Base-by-base conservation (phyloP, 2,329 filamentous ascomycete genomes). In the Purpureocillium lavendulum region DNA sequence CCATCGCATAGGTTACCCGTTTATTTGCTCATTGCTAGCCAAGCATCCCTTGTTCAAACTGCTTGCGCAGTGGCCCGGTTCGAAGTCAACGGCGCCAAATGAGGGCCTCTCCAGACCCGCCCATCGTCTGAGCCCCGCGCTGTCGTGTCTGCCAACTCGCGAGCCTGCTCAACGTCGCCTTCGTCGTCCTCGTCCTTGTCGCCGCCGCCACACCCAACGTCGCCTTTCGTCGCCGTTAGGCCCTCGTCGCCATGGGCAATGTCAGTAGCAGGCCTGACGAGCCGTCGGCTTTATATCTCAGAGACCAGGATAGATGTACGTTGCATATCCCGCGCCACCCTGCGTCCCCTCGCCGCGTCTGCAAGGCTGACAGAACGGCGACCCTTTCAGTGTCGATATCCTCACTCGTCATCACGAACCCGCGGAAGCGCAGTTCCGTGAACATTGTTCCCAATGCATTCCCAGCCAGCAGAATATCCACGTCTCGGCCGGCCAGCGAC, bases 261-360 rank as follows among this genome's bases (percentile, higher is more conserved):
- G 82, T 96, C 65, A 82, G 80, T 62, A 96, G 89, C 72, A 84
- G 81, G 65, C 80, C 82, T 55, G 89, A 94, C 54, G 89, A 96
- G 56, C 85, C 80, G 59, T 75, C 79, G 52, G 67, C 78, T 54
- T 70, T 97, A 60, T 94, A 84, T 62, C 71, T 97, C 59, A 84
- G 85, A 68, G 92, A 98, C 61, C 92, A 95, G 71, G 86, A 78
- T 61, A 81, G 88, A 74, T 80, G 92, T 97, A 74, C 59, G 83
- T 69, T 54, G 53, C 42, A 45, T 43, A 46, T 26, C 21, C 31
- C 18, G 26, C n/a, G 38, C 41, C 35, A 41, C 36, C 35, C 49
- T 56, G 35, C 34, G 31, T 15, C 28, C 29, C 29, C 39, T 24
- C 16, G 38, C n/a, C n/a, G 24, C 30, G 24, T 16, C 42, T 28